phyloP scores from a whole-genome alignment of 2,329 filamentous ascomycete genomes.

The Diaporthe sp. region DNA sequence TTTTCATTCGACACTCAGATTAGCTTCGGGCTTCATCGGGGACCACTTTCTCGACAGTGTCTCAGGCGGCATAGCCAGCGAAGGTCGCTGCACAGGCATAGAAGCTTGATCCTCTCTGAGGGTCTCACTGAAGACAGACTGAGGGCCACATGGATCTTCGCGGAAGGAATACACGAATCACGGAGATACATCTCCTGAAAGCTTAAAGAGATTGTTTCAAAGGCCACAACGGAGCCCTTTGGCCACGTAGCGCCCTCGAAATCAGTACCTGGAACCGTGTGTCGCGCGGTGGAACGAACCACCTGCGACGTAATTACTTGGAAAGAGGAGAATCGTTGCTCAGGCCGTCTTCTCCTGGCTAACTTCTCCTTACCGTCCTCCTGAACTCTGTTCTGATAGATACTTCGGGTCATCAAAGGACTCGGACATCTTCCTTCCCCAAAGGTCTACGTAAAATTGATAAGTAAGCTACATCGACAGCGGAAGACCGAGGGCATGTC shows the following conservation, averaged over 20 bases:
- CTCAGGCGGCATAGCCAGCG: neutral
- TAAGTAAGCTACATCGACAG: neutral
- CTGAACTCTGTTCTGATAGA: no score
- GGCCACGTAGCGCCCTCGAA: neutral
- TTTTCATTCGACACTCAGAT: neutral
- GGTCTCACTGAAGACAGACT: neutral
- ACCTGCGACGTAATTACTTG: no score
- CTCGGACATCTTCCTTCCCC: neutral
- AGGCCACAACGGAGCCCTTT: neutral
- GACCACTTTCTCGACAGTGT: neutral
- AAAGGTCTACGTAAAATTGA: no score
- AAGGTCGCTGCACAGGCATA: neutral
- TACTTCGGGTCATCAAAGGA: neutral
- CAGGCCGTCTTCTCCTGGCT: neutral
- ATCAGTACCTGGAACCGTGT: neutral
- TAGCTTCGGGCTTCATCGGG: slow-evolving; percentile 1
- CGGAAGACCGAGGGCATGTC: neutral
- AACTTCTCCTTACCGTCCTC: no score
- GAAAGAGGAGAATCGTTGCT: no score
- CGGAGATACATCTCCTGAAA: neutral
- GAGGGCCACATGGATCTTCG: neutral
- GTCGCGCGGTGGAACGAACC: neutral
- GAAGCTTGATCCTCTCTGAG: neutral
- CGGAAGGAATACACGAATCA: neutral
- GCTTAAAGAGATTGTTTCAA: neutral